Percentiles rank a stretch among this genome's conserved stretches.
Conservation (phyloP, 768 basidiomycete genomes). For the Boletus rufocinnamomeus region DNA sequence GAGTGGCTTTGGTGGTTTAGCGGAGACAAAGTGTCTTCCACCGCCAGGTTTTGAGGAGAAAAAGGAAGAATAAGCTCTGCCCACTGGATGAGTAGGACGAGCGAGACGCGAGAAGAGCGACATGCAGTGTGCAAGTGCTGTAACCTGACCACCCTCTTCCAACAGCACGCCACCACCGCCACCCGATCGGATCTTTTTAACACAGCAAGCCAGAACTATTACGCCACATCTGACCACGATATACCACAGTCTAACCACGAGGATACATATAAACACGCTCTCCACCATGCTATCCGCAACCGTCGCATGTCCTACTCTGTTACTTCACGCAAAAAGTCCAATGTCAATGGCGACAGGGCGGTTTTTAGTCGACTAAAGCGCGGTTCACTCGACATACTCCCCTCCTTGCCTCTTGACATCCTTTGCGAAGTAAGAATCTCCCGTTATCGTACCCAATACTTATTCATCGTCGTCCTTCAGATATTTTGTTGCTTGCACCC, state of each 20-base stretch:
- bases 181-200: too few species aligned
- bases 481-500: slow-evolving; percentile 47
- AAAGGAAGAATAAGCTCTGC: slow-evolving; percentile 72
- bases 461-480: slow-evolving; percentile 25
- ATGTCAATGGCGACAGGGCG: background rate
- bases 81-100: slow-evolving; percentile 46
- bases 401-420: slow-evolving; percentile 36
- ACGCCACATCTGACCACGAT: background rate
- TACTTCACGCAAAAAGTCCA: background rate
- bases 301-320: slow-evolving; percentile 9
- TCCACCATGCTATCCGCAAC: background rate
- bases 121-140: slow-evolving; percentile 38
- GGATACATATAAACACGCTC: background rate
- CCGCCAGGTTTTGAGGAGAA: slow-evolving; percentile 81
- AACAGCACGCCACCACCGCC: slow-evolving; percentile 7
- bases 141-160: background rate
- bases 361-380: slow-evolving; percentile 13
- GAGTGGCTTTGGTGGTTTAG: slow-evolving; percentile 60
- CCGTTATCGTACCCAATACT: background rate
- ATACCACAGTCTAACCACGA: too few species aligned
- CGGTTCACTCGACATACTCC: slow-evolving; percentile 33
- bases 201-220: slow-evolving; percentile 3
- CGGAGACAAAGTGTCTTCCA: slow-evolving; percentile 69
- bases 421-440: slow-evolving; percentile 26
- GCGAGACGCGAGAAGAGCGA: slow-evolving; percentile 53